phyloP scores from a whole-genome alignment of 2,329 filamentous ascomycete genomes.

The Alternaria conjuncta region DNA sequence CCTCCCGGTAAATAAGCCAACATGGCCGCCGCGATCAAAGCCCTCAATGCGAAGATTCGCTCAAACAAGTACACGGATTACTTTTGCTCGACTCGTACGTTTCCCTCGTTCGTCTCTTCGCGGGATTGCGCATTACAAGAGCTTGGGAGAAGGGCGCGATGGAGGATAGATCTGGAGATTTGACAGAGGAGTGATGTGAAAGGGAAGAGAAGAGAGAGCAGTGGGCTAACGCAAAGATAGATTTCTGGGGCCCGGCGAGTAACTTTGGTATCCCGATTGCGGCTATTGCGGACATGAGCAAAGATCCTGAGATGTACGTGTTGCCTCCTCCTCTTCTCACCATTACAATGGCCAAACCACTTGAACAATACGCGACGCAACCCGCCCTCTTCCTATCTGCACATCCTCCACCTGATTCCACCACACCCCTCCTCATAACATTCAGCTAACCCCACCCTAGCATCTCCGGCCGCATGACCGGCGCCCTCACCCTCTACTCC shows the following conservation, averaged over 20 bases:
- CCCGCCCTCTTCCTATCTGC: background rate
- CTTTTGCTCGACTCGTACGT: conserved; percentile 62
- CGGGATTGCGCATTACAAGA: background rate
- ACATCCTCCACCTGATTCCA: background rate
- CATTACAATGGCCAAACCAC: background rate
- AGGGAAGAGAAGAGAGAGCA: background rate
- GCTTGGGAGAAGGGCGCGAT: background rate
- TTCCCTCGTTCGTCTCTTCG: conserved; percentile 8
- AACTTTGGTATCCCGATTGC: conserved; percentile 63
- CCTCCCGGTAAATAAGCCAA: conserved; percentile 11
- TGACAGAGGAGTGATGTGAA: background rate
- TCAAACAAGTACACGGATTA: conserved; percentile 58
- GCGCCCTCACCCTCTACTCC: conserved; percentile 66
- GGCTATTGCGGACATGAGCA: conserved; percentile 61
- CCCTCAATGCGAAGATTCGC: conserved; percentile 60
- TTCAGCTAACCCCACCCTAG: conserved; percentile 46
- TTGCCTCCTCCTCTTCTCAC: background rate
- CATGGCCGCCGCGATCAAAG: conserved; percentile 62
- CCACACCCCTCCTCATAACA: background rate
- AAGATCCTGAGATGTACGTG: conserved; percentile 60
- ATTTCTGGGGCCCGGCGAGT: conserved; percentile 60
- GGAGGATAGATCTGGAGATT: background rate
- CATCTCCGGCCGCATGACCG: conserved; percentile 70
- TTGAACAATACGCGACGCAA: background rate
- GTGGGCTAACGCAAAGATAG: conserved; percentile 37